phyloP scores from a whole-genome alignment of 139 green algal species.

The Bryopsis sp. region DNA sequence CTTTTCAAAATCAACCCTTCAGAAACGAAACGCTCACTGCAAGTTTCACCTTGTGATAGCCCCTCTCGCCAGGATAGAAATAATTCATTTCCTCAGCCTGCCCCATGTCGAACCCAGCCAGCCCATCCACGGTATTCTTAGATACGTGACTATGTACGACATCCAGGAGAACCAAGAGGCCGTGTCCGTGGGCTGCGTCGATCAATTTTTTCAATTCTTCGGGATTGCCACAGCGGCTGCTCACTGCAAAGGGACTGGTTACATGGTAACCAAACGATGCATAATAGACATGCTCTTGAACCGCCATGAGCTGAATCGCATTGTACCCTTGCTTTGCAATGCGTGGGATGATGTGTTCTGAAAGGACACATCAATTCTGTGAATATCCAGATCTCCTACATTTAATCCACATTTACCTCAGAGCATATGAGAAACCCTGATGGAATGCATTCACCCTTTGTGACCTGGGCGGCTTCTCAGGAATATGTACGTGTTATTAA shows the following conservation, averaged over 20 bases:
- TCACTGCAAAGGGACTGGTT: constrained; percentile 83
- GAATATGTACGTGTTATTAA: too few species aligned
- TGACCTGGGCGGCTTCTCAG: too few species aligned
- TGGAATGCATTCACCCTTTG: too few species aligned
- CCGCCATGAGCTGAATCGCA: constrained; percentile 82
- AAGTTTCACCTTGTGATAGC: constrained; percentile 15
- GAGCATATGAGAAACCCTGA: too few species aligned
- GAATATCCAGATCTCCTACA: too few species aligned
- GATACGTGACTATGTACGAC: constrained; percentile 87
- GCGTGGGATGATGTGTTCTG: constrained; percentile 64
- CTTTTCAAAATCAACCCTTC: too few species aligned
- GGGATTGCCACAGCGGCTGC: constrained; percentile 64
- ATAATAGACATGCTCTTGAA: constrained; percentile 92
- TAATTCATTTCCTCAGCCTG: constrained; percentile 67
- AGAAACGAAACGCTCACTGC: too few species aligned
- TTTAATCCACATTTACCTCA: too few species aligned
- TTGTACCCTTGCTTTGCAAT: constrained; percentile 80
- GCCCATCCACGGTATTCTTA: constrained; percentile 76
- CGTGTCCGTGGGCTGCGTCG: constrained; percentile 82
- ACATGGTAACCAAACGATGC: constrained; percentile 92
- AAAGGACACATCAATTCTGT: neutral
- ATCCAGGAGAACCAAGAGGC: constrained; percentile 84
- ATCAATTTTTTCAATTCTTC: constrained; percentile 89
- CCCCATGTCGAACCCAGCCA: constrained; percentile 88
- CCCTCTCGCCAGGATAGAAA: constrained; percentile 51